Evolutionary conservation across 345 rosid species (phyloP), one percentile per base, ranked within the genome.

Genomic region (Eucalyptus sp.): DNA sequence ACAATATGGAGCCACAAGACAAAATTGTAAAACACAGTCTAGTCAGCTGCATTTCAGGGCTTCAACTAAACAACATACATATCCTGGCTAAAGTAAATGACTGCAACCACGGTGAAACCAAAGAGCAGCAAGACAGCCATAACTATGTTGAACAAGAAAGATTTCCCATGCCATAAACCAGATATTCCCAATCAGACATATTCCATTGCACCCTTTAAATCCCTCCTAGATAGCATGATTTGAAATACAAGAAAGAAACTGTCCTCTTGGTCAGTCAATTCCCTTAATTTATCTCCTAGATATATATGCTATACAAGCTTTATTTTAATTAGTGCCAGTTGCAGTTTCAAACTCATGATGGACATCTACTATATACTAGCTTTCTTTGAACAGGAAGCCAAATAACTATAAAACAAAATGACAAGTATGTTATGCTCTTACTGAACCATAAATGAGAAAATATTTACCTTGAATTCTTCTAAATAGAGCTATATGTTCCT

Each of bases 401-500:
- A 58, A 58, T 58, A 58, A 58, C 64, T 58, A 58, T 58, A 58
- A 58, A 58, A 58, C n/a, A 58, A 7, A 58, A 58, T 1, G n/a
- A 58, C 64, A 24, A 58, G 64, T n/a, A 1, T 24, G 58, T 24
- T 24, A 52, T 50, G 37, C 76, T n/a, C 41, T 7, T 13, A 64
- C 76, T 50, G 31, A n/a, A n/a, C 37, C 76, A 64, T n/a, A 14
- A 64, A 64, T 41, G 18, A 29, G 71, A 64, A 13, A n/a, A n/a
- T 64, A n/a, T 7, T 33, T 41, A 64, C 37, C 76, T 64, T 16
- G 41, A 64, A n/a, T n/a, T 64, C 76, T 64, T 64, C 41, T n/a
- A n/a, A n/a, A 14, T n/a, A 8, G 6, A 49, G 49, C 93, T 94
- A 94, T 16, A 94, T 96, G 87, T 95, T 97, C 49, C 92, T 93